phyloP scores from a whole-genome alignment of 2,329 filamentous ascomycete species.

The Fusarium cyanostomum region DNA sequence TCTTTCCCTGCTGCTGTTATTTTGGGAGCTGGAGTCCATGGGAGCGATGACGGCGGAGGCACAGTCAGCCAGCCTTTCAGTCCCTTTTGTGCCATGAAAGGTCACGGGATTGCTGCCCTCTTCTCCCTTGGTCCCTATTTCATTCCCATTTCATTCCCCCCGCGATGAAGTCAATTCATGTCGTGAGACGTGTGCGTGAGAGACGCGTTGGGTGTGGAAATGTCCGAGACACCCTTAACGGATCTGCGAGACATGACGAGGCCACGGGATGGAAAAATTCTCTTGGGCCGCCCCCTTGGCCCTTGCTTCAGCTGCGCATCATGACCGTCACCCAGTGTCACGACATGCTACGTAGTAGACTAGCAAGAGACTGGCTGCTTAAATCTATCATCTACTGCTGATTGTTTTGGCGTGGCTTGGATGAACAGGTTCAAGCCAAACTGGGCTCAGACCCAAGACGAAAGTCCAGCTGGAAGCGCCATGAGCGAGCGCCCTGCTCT shows the following conservation, averaged over 20 bases:
- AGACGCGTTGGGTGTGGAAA: constrained; percentile 13
- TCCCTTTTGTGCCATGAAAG: constrained; percentile 1
- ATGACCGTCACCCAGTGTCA: constrained; percentile 7
- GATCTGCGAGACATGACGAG: constrained; percentile 26
- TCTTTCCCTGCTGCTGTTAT: constrained; percentile 24
- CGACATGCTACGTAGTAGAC: not conserved
- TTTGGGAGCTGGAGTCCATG: constrained; percentile 20
- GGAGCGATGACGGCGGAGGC: constrained; percentile 9
- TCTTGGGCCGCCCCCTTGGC: constrained; percentile 2
- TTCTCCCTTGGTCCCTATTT: constrained; percentile 1
- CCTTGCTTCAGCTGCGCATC: constrained; percentile 25
- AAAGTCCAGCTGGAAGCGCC: constrained; percentile 15
- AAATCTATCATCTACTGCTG: constrained; percentile 20
- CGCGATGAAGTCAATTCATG: constrained; percentile 14
- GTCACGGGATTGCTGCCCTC: not conserved
- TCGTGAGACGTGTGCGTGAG: constrained; percentile 5
- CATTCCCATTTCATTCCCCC: constrained; percentile 4
- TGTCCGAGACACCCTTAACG: constrained; percentile 34
- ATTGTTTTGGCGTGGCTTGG: constrained; percentile 15
- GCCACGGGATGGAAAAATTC: constrained; percentile 7
- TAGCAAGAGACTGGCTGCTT: constrained; percentile 10
- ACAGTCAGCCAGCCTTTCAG: not conserved
- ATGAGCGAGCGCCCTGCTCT: constrained; percentile 18
- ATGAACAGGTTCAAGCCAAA: not conserved
- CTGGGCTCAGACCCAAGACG: not conserved